Conservation (phyloP, 2,329 filamentous ascomycete genomes). For the Cryphonectria naterciae region DNA sequence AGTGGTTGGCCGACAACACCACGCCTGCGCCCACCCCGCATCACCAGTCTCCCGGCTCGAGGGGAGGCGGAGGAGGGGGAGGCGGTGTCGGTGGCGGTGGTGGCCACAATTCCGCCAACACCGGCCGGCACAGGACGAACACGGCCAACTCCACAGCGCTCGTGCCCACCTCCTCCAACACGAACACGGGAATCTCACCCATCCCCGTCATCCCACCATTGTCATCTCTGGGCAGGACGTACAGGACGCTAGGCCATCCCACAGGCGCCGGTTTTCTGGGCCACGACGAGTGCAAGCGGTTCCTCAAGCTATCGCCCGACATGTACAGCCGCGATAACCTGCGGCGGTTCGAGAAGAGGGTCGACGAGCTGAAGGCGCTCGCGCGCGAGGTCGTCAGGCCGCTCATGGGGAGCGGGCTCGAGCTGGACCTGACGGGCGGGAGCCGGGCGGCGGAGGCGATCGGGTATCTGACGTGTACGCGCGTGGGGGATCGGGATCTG, state of each 20-base stretch:
- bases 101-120: conserved; percentile 14
- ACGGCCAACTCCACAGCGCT: conserved; percentile 21
- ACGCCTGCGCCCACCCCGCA: conserved; percentile 65
- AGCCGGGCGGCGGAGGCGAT: conserved; percentile 49
- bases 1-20: conserved; percentile 92
- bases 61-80: conserved; percentile 13
- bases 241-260: conserved; percentile 73
- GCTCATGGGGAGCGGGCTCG: conserved; percentile 82
- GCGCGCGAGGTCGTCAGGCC: conserved; percentile 83
- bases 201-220: conserved; percentile 47
- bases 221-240: conserved; percentile 71
- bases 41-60: conserved; percentile 35
- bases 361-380: conserved; percentile 86
- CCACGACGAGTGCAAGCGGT: conserved; percentile 88
- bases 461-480: conserved; percentile 56
- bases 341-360: conserved; percentile 79
- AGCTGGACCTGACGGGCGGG: conserved; percentile 69
- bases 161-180: conserved; percentile 12
- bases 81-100: conserved; percentile 12
- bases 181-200: not conserved
- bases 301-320: conserved; percentile 81
- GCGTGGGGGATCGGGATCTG: conserved; percentile 52
- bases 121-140: conserved; percentile 27
- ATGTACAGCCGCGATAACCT: conserved; percentile 87
- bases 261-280: conserved; percentile 67